Evolutionary conservation across 345 rosid species (phyloP).

Genomic region (Acer yangbiense): DNA sequence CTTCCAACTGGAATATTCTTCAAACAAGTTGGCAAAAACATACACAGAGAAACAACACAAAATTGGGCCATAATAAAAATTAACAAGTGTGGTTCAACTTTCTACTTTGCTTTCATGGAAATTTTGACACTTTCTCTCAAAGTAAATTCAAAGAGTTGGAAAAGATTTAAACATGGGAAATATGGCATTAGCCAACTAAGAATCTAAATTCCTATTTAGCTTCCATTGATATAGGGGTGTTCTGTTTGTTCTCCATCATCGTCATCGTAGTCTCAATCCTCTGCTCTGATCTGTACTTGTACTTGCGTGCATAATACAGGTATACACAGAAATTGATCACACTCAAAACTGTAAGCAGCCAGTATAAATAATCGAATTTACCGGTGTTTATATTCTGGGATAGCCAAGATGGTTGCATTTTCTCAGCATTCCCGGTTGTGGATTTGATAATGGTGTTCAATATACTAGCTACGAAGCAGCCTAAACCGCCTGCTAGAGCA

Average conservation of each 20-base stretch:
- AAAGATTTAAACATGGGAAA: background rate
- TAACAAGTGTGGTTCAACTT: conserved; percentile 5
- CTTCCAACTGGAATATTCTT: background rate
- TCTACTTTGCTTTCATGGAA: conserved; percentile 8
- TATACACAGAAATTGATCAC: conserved; percentile 65
- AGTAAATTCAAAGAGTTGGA: background rate
- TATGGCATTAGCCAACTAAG: background rate
- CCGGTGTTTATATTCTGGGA: conserved; percentile 84
- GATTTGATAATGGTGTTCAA: conserved; percentile 78
- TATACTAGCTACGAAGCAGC: conserved; percentile 76
- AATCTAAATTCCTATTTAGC: conserved; percentile 3
- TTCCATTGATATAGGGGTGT: conserved; percentile 12
- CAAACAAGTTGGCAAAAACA: background rate
- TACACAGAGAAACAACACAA: background rate
- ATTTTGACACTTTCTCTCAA: background rate
- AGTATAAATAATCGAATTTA: conserved; percentile 75
- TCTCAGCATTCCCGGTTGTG: conserved; percentile 46
- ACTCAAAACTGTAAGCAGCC: conserved; percentile 71
- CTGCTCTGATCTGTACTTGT: conserved; percentile 62
- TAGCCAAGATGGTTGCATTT: conserved; percentile 59
- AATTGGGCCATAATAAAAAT: no score
- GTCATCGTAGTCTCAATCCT: conserved; percentile 22
- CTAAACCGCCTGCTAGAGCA: conserved; percentile 82
- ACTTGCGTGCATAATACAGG: conserved; percentile 59
- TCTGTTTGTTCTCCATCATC: conserved; percentile 30